These are phyloP conservation scores for Jimgerdemannia lactiflua DNA, from an alignment of 192 early-diverging fungal species.

Conservation along the genomic window DNA sequence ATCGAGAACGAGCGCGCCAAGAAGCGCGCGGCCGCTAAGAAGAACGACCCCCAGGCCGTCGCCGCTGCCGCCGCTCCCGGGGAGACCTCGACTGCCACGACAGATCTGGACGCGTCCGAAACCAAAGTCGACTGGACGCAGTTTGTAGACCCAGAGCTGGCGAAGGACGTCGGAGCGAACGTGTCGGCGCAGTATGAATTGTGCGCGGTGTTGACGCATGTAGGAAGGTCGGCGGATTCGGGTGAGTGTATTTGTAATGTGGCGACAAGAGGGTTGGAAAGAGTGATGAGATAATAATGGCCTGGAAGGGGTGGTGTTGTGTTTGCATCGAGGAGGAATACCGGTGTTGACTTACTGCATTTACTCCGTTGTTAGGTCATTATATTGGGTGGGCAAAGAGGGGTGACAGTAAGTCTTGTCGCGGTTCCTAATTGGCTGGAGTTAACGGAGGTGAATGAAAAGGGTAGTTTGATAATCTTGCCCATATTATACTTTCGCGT, in stretches of 20 bases:
- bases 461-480: background rate
- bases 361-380: slow-evolving; percentile 31
- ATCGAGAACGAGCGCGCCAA: slow-evolving; percentile 64
- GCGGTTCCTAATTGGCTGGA: background rate
- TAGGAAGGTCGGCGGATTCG: slow-evolving; percentile 91
- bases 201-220: slow-evolving; percentile 91
- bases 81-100: background rate
- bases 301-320: too few relatives aligned
- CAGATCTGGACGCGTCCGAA: background rate
- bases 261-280: too few relatives aligned
- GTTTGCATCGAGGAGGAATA: too few relatives aligned
- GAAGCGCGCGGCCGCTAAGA: slow-evolving; percentile 48
- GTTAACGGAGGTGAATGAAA: background rate
- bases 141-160: slow-evolving; percentile 67
- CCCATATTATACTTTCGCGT: background rate
- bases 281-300: too few relatives aligned
- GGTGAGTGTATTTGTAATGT: slow-evolving; percentile 14
- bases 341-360: too few relatives aligned
- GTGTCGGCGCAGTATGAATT: slow-evolving; percentile 91
- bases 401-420: slow-evolving; percentile 35
- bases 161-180: slow-evolving; percentile 80
- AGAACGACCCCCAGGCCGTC: slow-evolving; percentile 20
- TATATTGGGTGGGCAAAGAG: slow-evolving; percentile 96
- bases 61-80: slow-evolving; percentile 2
- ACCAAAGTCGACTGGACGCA: slow-evolving; percentile 30